Base-by-base conservation (phyloP, 768 basidiomycete genomes). In the Coprinopsis sp. region DNA sequence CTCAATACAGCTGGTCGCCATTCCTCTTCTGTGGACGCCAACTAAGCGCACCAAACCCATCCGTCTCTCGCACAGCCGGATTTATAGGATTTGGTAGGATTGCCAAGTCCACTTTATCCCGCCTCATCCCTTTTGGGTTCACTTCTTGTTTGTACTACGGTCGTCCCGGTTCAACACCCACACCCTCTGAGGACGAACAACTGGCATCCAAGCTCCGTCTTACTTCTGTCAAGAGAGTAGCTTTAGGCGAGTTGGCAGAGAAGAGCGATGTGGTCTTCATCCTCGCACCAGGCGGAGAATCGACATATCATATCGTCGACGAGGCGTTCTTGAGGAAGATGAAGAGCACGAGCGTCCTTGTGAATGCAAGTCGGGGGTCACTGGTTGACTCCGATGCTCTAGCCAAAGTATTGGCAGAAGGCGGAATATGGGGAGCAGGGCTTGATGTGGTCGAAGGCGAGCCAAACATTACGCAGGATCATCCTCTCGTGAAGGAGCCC, bases 41-140 rank as follows among this genome's bases (percentile, higher is more conserved):
- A 59, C 66, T 89, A 16, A 82, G 84, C 64, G 65, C 81, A 0
- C 73, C 74, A 1, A 47, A 58, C 2, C 55, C 69, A 13, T 69
- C 76, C 6, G 73, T 73, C 2, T 74, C 61, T 6, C 80, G 84
- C 33, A 94, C 84, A 1, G 79, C 84, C 2, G 93, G 91, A 1
- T 96, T 98, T 68, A 72, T 98, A 25, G 96, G 96, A 11, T 97
- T 98, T 55, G 95, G 95, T 5, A 81, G 95, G 21, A 98, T 98
- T 55, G 82, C 92, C 0, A 90, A 93, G 56, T 85, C 85, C 18
- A 87, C 86, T 0, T 76, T 95, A 33, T 64, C 75, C 2, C 82
- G 95, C 3, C 77, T 97, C 29, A 66, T 87, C 8, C 81, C 88
- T 1, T 97, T 97, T 60, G 91, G 87, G 21, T 73, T 91, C 57